Percentiles rank a stretch among this genome's conserved stretches.
Conservation (phyloP, 169 alveolate species). For the Eimeria praecox region DNA sequence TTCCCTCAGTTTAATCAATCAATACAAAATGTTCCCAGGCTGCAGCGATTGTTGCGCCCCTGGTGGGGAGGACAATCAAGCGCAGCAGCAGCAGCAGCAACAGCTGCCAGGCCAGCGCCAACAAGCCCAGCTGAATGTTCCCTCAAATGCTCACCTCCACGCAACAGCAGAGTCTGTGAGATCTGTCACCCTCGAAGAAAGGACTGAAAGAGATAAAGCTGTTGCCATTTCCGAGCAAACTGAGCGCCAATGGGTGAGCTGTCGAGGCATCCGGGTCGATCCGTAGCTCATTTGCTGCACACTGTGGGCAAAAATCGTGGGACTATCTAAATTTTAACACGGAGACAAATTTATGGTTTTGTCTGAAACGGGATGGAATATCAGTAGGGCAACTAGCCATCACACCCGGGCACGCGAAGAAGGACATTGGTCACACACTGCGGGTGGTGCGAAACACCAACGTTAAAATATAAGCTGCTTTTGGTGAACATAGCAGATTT, state of each 20-base stretch:
- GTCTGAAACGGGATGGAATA: background rate
- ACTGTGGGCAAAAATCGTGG: background rate
- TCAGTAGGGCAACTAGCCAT: background rate
- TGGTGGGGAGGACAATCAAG: conserved; percentile 70
- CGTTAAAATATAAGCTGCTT: background rate
- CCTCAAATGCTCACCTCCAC: conserved; percentile 71
- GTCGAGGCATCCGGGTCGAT: conserved; percentile 6
- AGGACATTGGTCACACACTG: background rate
- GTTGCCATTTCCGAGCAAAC: conserved; percentile 85
- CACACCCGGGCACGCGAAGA: background rate
- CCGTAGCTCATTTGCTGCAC: background rate
- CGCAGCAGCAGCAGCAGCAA: conserved; percentile 67
- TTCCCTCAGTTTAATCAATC: conserved; percentile 29
- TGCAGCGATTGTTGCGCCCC: conserved; percentile 75
- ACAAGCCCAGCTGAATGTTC: conserved; percentile 68
- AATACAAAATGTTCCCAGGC: conserved; percentile 58
- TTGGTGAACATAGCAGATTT: background rate
- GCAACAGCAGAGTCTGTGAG: conserved; percentile 78
- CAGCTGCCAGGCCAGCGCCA: conserved; percentile 38
- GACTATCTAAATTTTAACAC: background rate
- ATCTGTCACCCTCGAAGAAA: conserved; percentile 82
- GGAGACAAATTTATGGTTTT: background rate
- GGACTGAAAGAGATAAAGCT: conserved; percentile 84
- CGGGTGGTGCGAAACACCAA: background rate
- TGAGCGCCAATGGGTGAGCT: conserved; percentile 87